phyloP scores from a whole-genome alignment of 2,329 filamentous ascomycete species.

The Aspergillus pseudoglaucus region DNA sequence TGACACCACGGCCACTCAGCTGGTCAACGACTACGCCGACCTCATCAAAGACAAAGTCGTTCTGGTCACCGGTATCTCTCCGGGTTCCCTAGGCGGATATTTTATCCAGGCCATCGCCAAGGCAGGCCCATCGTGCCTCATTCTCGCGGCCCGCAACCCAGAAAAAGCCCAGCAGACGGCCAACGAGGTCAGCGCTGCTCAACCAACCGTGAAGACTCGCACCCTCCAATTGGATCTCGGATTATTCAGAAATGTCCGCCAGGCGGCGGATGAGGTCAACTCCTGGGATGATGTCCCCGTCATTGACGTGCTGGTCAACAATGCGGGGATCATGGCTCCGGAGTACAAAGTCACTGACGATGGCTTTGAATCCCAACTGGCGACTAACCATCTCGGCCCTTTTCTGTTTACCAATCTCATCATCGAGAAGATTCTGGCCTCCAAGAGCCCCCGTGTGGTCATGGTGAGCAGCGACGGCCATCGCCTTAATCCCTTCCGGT shows the following conservation, averaged over 20 bases:
- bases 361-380: conserved; percentile 34
- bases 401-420: conserved; percentile 38
- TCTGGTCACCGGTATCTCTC: conserved; percentile 37
- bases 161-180: conserved; percentile 28
- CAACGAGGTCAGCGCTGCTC: conserved; percentile 10
- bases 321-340: conserved; percentile 36
- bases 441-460: conserved; percentile 32
- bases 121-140: conserved; percentile 27
- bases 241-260: conserved; percentile 23
- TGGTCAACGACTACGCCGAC: conserved; percentile 13
- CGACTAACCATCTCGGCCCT: conserved; percentile 35
- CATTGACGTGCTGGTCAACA: conserved; percentile 40
- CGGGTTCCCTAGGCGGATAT: conserved; percentile 30
- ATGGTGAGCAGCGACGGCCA: conserved; percentile 43
- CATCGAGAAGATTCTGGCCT: conserved; percentile 24
- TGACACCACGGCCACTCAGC: conserved; percentile 13
- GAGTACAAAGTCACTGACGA: conserved; percentile 24
- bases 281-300: conserved; percentile 19
- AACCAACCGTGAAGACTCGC: conserved; percentile 15
- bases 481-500: conserved; percentile 38
- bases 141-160: conserved; percentile 35
- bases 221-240: conserved; percentile 29
- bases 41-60: conserved; percentile 25
- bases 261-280: conserved; percentile 26
- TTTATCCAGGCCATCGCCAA: conserved; percentile 32